Evolutionary conservation across 306 rosid genomes (phyloP), one percentile per base, ranked within the genome.

Genomic region (Trifolium dubium): DNA sequence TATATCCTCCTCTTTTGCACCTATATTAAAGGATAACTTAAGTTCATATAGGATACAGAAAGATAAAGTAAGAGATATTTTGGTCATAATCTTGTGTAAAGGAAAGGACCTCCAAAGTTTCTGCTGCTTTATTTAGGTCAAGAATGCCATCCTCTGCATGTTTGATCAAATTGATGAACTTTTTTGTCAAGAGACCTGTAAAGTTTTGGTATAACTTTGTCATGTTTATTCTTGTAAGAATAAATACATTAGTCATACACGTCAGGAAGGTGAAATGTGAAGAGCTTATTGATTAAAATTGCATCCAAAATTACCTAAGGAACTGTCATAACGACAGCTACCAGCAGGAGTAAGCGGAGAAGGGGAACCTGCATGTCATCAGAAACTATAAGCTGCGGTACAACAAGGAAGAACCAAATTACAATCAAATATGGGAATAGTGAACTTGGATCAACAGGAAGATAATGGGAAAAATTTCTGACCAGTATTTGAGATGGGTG

Each of bases 1-100:
- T 95, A 95, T 82, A 95, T 95, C 77, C 99, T 89, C 80, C 99
- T 92, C 88, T 95, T 95, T 77, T 95, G 98, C 73, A 95, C 99
- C 99, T 95, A 85, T 60, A 56, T 46, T 64, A 78, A 69, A 64
- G 64, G 46, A 62, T 79, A 67, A 50, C n/a, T 50, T 30, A n/a
- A 68, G 76, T 86, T 68, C 78, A 76, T 31, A 78, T 35, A 78
- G 64, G 65, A 50, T 49, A 46, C 66, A 46, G 30, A 15, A 73
- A 64, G 61, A 77, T 66, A 43, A 70, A 73, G 18, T 13, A 34
- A 41, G 56, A 74, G 19, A 79, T 40, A 75, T 43, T 66, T 64
- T 35, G 41, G 30, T 59, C 47, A 41, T 31, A 68, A 39, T 60
- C 23, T 69, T 77, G 18, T 10, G 23, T 5, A n/a, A 51, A 76